Evolutionary conservation across 2,329 filamentous ascomycete species (phyloP).

Genomic region (Thelonectria blattea): DNA sequence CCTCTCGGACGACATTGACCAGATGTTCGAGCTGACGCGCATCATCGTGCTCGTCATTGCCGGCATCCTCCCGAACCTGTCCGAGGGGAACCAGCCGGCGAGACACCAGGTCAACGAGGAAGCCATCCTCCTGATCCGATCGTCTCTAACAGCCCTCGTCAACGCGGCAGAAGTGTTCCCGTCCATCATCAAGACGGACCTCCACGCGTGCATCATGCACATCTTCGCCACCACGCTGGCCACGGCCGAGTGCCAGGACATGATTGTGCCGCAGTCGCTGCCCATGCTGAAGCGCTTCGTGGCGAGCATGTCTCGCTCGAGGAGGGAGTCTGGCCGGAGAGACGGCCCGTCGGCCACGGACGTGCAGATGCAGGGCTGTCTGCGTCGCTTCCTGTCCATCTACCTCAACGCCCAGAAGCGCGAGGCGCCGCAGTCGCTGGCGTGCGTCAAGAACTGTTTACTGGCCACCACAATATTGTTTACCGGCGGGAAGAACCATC

Average conservation of each 20-base stretch:
- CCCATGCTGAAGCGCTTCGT: conserved; percentile 93
- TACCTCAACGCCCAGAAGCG: conserved; percentile 77
- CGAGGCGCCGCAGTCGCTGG: conserved; percentile 75
- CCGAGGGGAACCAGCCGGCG: conserved; percentile 67
- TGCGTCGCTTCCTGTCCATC: conserved; percentile 83
- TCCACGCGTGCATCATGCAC: conserved; percentile 95
- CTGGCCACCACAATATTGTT: conserved; percentile 89
- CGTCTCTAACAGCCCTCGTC: conserved; percentile 85
- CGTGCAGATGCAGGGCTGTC: conserved; percentile 78
- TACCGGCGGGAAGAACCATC: conserved; percentile 75
- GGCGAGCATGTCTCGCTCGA: conserved; percentile 67
- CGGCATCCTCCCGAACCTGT: conserved; percentile 83
- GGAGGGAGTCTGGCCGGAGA: conserved; percentile 42
- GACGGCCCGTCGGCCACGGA: conserved; percentile 58
- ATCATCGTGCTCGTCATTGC: conserved; percentile 95
- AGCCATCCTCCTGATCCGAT: conserved; percentile 78
- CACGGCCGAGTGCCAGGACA: conserved; percentile 81
- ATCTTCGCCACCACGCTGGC: conserved; percentile 94
- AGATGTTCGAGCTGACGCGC: conserved; percentile 93
- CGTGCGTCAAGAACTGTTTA: conserved; percentile 92
- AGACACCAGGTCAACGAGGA: conserved; percentile 87
- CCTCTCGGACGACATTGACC: conserved; percentile 95
- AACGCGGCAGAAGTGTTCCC: conserved; percentile 96
- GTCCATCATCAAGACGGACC: conserved; percentile 91
- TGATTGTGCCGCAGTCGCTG: conserved; percentile 87